Evolutionary conservation across 768 basidiomycete species (phyloP).

Genomic region (Leccinellum luteum): DNA sequence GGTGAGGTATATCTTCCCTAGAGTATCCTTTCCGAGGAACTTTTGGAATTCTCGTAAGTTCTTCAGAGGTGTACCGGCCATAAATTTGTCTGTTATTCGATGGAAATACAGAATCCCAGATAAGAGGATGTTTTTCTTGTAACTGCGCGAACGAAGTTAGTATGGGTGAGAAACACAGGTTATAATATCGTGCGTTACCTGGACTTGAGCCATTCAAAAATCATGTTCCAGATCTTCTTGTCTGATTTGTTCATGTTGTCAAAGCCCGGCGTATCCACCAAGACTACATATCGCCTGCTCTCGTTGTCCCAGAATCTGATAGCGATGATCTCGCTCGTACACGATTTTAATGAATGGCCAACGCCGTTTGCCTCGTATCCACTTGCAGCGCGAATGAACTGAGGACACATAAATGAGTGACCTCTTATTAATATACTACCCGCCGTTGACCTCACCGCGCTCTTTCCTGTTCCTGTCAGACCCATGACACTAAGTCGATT

Average conservation of each 20-base stretch:
- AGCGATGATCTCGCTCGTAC: conserved; percentile 3
- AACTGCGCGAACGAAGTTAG: conserved; percentile 1
- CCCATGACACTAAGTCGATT: conserved; percentile 16
- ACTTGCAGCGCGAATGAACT: conserved; percentile 13
- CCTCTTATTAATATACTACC: no score
- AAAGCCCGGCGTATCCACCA: conserved; percentile 28
- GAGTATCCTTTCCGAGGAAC: conserved; percentile 27
- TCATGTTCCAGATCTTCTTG: conserved; percentile 2
- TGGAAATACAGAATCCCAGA: conserved; percentile 39
- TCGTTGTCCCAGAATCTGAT: conserved; percentile 6
- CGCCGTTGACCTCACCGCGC: background rate
- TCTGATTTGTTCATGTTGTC: conserved; percentile 18
- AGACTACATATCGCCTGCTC: conserved; percentile 5
- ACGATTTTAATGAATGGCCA: conserved; percentile 13
- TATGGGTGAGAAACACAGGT: background rate
- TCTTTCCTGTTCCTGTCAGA: conserved; percentile 20
- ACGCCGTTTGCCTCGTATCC: background rate
- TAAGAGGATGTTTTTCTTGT: conserved; percentile 16
- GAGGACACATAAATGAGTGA: background rate
- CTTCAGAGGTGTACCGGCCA: conserved; percentile 31
- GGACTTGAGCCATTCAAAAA: conserved; percentile 14
- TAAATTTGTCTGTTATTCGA: conserved; percentile 38
- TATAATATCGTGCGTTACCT: conserved; percentile 8
- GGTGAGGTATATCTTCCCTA: conserved; percentile 32
- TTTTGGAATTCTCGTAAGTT: conserved; percentile 34